Evolutionary conservation across 2,329 filamentous ascomycete genomes (phyloP).

Genomic region (Colletotrichum sublineola): DNA sequence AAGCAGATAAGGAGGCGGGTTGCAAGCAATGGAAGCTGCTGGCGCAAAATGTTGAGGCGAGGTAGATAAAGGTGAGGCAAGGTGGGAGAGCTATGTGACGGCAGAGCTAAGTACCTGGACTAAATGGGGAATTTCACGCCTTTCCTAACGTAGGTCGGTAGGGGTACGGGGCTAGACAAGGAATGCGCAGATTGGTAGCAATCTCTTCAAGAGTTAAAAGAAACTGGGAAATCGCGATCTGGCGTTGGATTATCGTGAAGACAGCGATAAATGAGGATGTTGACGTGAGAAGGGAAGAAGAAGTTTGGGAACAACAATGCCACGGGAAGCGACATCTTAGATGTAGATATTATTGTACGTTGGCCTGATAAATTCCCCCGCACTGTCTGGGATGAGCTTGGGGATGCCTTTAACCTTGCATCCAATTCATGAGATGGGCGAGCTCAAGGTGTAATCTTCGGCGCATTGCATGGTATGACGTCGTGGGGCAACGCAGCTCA

Average conservation of each 20-base stretch:
- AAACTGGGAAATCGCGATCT: slow-evolving; percentile 28
- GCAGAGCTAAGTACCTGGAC: slow-evolving; percentile 31
- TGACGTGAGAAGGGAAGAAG: slow-evolving; percentile 8
- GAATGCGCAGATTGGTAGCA: slow-evolving; percentile 40
- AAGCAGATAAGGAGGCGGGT: slow-evolving; percentile 16
- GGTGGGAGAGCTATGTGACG: slow-evolving; percentile 26
- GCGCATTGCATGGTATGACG: slow-evolving; percentile 35
- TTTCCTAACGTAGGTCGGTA: slow-evolving; percentile 40
- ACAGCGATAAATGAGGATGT: not conserved
- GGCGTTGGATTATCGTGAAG: slow-evolving; percentile 20
- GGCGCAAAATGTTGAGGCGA: slow-evolving; percentile 37
- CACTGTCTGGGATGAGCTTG: slow-evolving; percentile 30
- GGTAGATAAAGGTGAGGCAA: not conserved
- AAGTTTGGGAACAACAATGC: slow-evolving; percentile 10
- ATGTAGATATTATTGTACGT: not conserved
- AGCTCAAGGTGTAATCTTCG: slow-evolving; percentile 29
- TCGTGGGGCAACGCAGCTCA: slow-evolving; percentile 39
- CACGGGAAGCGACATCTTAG: not conserved
- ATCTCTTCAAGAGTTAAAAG: slow-evolving; percentile 37
- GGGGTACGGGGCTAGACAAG: slow-evolving; percentile 39
- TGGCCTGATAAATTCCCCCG: slow-evolving; percentile 22
- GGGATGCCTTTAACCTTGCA: slow-evolving; percentile 19
- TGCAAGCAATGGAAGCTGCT: slow-evolving; percentile 22
- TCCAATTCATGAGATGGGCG: slow-evolving; percentile 22
- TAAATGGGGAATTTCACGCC: slow-evolving; percentile 31